These are phyloP conservation scores for Desmodesmus armatus DNA, from an alignment of 139 green algal species.

Conservation along the genomic window DNA sequence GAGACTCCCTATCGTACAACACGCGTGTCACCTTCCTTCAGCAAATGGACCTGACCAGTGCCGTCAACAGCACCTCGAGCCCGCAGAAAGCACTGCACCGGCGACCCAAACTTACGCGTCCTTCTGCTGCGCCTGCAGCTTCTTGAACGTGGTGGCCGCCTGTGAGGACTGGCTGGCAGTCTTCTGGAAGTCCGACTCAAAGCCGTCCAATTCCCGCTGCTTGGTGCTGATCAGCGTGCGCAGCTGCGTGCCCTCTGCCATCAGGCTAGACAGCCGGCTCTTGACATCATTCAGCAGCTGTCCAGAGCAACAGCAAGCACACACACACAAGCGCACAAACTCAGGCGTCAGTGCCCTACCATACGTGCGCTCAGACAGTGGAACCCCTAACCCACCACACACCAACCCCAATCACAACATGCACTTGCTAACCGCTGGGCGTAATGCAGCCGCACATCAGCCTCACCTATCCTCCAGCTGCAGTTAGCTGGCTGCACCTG, in stretches of 20 bases:
- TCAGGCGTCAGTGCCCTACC: neutral
- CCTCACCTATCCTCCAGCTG: neutral
- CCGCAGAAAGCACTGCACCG: neutral
- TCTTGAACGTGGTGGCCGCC: constrained; percentile 52
- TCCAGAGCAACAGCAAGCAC: neutral
- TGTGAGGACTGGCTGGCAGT: constrained; percentile 20
- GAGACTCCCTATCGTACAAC: too few relatives aligned
- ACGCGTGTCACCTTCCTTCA: neutral
- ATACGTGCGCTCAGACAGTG: neutral
- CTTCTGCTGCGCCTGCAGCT: constrained; percentile 71
- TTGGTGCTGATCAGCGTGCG: constrained; percentile 57
- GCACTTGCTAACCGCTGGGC: too few relatives aligned
- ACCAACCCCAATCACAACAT: neutral
- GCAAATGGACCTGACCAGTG: neutral
- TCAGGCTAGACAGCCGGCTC: constrained; percentile 60
- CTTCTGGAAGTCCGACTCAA: constrained; percentile 60
- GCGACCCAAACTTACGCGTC: constrained; percentile 51
- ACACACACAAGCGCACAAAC: neutral
- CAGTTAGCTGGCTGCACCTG: neutral
- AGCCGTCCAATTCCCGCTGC: constrained; percentile 55
- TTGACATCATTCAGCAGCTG: constrained; percentile 86
- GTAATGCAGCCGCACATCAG: neutral
- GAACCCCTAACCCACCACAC: neutral
- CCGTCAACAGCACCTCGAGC: neutral
- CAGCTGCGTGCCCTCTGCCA: constrained; percentile 55